Percentiles rank a stretch among this genome's conserved stretches.
Conservation (phyloP, 495 filamentous ascomycete species). For the Neurospora sp. region DNA sequence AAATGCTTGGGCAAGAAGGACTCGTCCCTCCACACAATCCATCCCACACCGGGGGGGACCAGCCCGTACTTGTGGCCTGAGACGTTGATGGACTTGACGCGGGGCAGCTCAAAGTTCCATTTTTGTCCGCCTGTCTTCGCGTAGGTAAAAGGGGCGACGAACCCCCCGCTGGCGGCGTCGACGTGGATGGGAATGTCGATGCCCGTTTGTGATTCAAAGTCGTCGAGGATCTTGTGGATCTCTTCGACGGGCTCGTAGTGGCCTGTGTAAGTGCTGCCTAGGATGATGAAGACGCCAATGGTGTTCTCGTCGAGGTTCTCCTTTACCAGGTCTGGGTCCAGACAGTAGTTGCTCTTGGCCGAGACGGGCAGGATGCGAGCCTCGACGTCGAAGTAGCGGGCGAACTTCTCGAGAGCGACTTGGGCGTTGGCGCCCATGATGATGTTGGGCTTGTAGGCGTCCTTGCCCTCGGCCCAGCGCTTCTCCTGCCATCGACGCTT, state of each 20-base stretch:
- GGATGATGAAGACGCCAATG: constrained; percentile 66
- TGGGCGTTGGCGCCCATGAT: constrained; percentile 73
- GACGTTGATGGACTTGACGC: constrained; percentile 66
- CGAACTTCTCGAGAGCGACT: constrained; percentile 65
- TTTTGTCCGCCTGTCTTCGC: constrained; percentile 49
- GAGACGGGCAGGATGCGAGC: constrained; percentile 59
- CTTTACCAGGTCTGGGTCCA: constrained; percentile 54
- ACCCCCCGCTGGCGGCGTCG: constrained; percentile 62
- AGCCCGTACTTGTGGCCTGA: constrained; percentile 70
- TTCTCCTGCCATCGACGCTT: constrained; percentile 69
- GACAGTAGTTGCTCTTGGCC: constrained; percentile 48
- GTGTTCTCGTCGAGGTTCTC: constrained; percentile 69
- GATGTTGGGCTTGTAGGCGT: constrained; percentile 57
- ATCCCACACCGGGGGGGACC: constrained; percentile 63
- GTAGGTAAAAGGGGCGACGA: constrained; percentile 59
- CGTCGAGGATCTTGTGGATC: constrained; percentile 54
- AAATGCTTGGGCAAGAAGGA: constrained; percentile 58
- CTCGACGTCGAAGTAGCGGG: constrained; percentile 72
- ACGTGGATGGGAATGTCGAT: constrained; percentile 66
- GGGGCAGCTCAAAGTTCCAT: constrained; percentile 61
- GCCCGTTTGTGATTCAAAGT: constrained; percentile 53
- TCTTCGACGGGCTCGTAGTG: constrained; percentile 70
- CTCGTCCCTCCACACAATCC: constrained; percentile 67
- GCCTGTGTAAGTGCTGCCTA: constrained; percentile 67
- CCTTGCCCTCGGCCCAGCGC: constrained; percentile 48